Evolutionary conservation across 2,329 filamentous ascomycete genomes (phyloP).

Genomic region (Exophiala xenobiotica): DNA sequence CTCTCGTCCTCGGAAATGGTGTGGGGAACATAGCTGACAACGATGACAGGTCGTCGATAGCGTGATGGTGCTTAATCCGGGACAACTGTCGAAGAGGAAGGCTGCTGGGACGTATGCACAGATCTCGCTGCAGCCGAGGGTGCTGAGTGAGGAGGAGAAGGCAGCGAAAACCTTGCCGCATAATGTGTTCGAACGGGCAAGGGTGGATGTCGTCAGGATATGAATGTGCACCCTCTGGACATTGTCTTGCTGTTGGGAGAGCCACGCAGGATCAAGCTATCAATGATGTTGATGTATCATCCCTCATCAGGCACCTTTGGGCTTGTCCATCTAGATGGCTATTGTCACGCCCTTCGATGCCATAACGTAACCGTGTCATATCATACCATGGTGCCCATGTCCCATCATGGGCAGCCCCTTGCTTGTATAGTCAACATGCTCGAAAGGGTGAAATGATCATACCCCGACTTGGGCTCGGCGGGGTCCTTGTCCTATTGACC

Average conservation of each 20-base stretch:
- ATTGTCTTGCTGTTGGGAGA: background rate
- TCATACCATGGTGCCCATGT: no score
- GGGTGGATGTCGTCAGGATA: conserved; percentile 85
- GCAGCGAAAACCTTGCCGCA: conserved; percentile 64
- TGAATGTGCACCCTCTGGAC: conserved; percentile 34
- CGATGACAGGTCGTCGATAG: conserved; percentile 75
- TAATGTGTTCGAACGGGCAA: conserved; percentile 74
- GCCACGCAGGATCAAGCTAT: no score
- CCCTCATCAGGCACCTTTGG: no score
- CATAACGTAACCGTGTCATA: no score
- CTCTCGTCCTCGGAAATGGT: background rate
- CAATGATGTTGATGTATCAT: no score
- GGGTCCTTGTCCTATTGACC: no score
- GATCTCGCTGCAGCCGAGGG: conserved; percentile 69
- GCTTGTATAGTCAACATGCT: no score
- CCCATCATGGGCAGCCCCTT: no score
- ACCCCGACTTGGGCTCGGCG: no score
- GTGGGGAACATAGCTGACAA: background rate
- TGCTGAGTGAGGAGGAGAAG: conserved; percentile 58
- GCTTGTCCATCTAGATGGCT: no score
- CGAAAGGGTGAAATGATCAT: no score
- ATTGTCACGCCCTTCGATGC: no score
- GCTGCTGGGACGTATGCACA: conserved; percentile 83
- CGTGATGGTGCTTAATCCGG: conserved; percentile 87
- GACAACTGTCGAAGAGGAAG: conserved; percentile 77